Base-by-base conservation (phyloP, 257 asterid species). In the Euphrasia confusa region DNA sequence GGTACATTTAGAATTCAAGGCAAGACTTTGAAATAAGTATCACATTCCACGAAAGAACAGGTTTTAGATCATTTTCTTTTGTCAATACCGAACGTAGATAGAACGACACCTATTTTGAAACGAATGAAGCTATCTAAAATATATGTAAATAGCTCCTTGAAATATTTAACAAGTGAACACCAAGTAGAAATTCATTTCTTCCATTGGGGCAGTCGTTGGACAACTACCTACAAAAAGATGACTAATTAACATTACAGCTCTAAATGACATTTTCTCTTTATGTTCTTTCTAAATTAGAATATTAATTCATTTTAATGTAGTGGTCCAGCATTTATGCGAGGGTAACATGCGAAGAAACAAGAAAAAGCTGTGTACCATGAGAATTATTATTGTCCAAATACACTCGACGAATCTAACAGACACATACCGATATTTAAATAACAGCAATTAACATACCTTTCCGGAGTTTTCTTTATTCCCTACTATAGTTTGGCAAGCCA, bases 401-500 rank as follows among this genome's bases (percentile, higher is more conserved):
- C 4, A 33, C 39, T 33, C 39, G 39, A 33, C 7, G 39, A 33
- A 33, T 33, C 8, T 6, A 33, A 33, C 9, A 5, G 9, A 37
- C 42, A 1, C 42, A 45, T n/a, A 45, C 15, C 11, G 0, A 12
- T 44, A 45, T 3, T 12, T 11, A 50, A 10, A 50, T 50, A 17
- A 50, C 27, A 5, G 27, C 56, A 7, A 50, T 14, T 50, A 17
- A 7, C 4, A 13, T 68, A 53, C 96, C 96, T 91, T 91, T 63
- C 98, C 98, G 10, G 86, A 83, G 74, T 91, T 91, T 27, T 91
- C 95, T 74, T 91, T 91, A 56, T 91, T 84, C 72, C 98, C 95
- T 15, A 88, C 98, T 60, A 91, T 91, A 35, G 96, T 88, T 83
- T 88, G 96, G 87, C 96, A 91, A 49, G 98, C 95, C 74, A 91